phyloP scores from a whole-genome alignment of 495 filamentous ascomycete genomes.

The Neurospora terricola region DNA sequence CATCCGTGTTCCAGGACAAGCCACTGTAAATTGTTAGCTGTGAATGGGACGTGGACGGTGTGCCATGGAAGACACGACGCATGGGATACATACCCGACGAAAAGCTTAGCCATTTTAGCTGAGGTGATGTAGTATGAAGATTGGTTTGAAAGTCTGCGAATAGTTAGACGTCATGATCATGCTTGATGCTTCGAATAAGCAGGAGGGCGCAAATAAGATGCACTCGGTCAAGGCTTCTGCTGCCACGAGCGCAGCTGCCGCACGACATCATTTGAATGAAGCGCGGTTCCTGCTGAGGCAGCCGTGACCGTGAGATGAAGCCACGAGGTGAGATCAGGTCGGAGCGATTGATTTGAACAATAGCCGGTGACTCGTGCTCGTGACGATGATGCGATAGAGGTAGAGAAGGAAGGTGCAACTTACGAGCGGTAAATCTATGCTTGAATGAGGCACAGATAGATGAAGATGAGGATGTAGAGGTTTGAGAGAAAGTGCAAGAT shows the following conservation, averaged over 20 bases:
- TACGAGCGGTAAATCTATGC: not conserved
- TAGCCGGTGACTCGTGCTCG: not conserved
- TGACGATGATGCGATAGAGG: not conserved
- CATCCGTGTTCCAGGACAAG: slow-evolving; percentile 96
- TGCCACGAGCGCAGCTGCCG: not conserved
- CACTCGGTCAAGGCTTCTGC: not conserved
- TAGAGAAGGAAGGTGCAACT: not conserved
- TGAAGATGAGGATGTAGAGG: not conserved
- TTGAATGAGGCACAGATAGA: not conserved
- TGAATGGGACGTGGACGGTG: not conserved
- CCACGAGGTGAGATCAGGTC: not conserved
- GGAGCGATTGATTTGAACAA: not conserved
- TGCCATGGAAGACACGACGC: not conserved
- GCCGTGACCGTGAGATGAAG: not conserved
- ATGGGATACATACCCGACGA: slow-evolving; percentile 65
- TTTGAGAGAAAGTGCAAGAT: not conserved
- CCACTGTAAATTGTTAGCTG: slow-evolving; percentile 44
- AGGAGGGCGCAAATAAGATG: not conserved
- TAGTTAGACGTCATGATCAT: not conserved
- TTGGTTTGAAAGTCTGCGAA: not conserved
- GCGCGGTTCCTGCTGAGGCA: not conserved
- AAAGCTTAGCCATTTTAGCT: slow-evolving; percentile 72
- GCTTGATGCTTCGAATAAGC: not conserved
- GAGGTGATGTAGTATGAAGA: not conserved
- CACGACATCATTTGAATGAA: not conserved